Evolutionary conservation across 805 yeast species (phyloP).

Genomic region (Candida pseudofarinosa): DNA sequence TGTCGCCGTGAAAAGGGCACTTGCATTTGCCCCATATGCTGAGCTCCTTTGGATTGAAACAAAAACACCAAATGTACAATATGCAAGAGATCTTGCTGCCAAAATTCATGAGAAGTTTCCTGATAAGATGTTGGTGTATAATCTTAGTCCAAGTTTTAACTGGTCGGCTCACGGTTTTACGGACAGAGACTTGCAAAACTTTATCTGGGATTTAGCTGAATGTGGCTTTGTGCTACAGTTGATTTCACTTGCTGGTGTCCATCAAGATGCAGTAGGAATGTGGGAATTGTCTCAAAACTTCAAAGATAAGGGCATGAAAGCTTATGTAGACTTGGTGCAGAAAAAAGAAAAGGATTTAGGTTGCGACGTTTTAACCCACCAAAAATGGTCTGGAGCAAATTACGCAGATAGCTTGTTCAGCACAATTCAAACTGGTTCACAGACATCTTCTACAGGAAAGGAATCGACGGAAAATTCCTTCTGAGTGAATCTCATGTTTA

Average conservation of each 20-base stretch:
- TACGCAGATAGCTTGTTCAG: constrained; percentile 44
- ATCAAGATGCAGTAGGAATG: constrained; percentile 48
- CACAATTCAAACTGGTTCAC: constrained; percentile 37
- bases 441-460: constrained; percentile 40
- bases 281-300: constrained; percentile 49
- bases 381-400: constrained; percentile 62
- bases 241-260: constrained; percentile 59
- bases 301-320: constrained; percentile 52
- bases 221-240: constrained; percentile 57
- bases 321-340: constrained; percentile 53
- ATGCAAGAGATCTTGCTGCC: constrained; percentile 46
- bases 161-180: constrained; percentile 57
- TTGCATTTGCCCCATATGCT: constrained; percentile 54
- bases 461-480: constrained; percentile 39
- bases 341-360: constrained; percentile 39
- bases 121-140: constrained; percentile 54
- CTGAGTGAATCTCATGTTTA: constrained; percentile 1
- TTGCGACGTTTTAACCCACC: constrained; percentile 56
- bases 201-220: constrained; percentile 52
- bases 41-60: constrained; percentile 64
- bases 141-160: constrained; percentile 57
- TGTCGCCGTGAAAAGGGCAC: constrained; percentile 50
- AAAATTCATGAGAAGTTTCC: constrained; percentile 46
- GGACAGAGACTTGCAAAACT: constrained; percentile 41
- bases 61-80: constrained; percentile 50